Conservation (phyloP, 495 filamentous ascomycete genomes). For the Clavariopsis aquatica region DNA sequence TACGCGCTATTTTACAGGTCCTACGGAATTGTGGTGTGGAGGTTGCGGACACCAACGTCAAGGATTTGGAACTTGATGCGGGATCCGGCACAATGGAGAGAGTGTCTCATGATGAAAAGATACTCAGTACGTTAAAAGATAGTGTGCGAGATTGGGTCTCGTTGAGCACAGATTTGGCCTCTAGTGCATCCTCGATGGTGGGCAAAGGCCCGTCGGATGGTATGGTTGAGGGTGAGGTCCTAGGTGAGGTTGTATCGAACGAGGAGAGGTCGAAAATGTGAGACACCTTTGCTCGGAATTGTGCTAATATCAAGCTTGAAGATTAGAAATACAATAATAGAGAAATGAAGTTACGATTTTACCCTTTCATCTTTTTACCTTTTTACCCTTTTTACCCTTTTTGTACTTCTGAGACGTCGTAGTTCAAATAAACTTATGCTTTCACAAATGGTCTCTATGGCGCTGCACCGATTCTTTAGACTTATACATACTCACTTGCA, state of each 20-base stretch:
- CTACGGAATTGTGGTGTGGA: slow-evolving; percentile 54
- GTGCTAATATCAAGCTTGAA: background rate
- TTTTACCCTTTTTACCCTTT: no score
- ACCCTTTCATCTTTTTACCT: background rate
- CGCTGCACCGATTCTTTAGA: no score
- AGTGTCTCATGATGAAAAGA: slow-evolving; percentile 29
- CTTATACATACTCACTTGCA: no score
- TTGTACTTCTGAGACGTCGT: no score
- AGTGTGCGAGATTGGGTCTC: slow-evolving; percentile 35
- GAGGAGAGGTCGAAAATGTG: slow-evolving; percentile 1
- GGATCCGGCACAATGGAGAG: background rate
- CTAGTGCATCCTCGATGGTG: background rate
- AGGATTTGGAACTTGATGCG: slow-evolving; percentile 50
- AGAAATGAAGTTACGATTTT: background rate
- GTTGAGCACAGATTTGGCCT: slow-evolving; percentile 21
- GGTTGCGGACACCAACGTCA: slow-evolving; percentile 53
- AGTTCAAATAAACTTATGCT: no score
- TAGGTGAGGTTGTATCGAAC: slow-evolving; percentile 29
- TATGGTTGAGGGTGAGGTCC: slow-evolving; percentile 35
- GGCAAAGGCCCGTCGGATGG: slow-evolving; percentile 33
- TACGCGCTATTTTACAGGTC: slow-evolving; percentile 62
- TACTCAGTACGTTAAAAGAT: slow-evolving; percentile 23
- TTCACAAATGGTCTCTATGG: no score
- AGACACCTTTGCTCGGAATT: background rate
- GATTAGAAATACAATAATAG: background rate